These are phyloP conservation scores for Angomonas deanei DNA, from an alignment of 208 protist species.

Conservation along the genomic window DNA sequence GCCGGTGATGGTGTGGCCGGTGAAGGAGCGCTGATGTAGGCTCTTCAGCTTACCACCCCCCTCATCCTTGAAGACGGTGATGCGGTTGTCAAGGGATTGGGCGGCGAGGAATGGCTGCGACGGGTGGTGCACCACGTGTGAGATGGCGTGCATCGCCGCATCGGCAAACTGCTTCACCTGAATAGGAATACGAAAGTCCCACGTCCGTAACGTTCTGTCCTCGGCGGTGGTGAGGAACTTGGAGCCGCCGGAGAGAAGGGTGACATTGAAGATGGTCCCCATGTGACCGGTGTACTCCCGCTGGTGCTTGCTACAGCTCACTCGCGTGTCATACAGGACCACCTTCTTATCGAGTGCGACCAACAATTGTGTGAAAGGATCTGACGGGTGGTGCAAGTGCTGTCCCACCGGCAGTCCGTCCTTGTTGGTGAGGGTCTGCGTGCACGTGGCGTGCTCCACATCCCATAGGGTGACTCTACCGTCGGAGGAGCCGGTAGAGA, in stretches of 20 bases:
- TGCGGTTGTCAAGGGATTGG: constrained; percentile 95
- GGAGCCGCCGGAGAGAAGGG: constrained; percentile 87
- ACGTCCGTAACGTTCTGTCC: constrained; percentile 95
- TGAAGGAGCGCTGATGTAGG: constrained; percentile 86
- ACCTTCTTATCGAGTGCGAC: constrained; percentile 62
- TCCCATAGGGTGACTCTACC: constrained; percentile 92
- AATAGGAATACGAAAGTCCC: constrained; percentile 96
- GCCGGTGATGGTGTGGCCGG: constrained; percentile 91
- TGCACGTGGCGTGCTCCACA: constrained; percentile 82
- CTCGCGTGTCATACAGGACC: constrained; percentile 86
- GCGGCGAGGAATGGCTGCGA: constrained; percentile 82
- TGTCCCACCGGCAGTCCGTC: constrained; percentile 54
- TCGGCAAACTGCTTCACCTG: constrained; percentile 96
- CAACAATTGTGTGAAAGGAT: constrained; percentile 44
- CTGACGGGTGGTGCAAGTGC: constrained; percentile 70
- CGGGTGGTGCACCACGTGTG: constrained; percentile 86
- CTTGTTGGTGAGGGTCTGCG: constrained; percentile 61
- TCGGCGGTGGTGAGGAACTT: constrained; percentile 94
- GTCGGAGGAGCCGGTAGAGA: constrained; percentile 92
- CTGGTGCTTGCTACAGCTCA: constrained; percentile 43
- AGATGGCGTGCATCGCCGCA: constrained; percentile 91
- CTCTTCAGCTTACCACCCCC: constrained; percentile 78
- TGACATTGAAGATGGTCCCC: constrained; percentile 93
- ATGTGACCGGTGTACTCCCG: constrained; percentile 96
- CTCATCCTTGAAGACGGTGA: constrained; percentile 85